Conservation (phyloP, 768 basidiomycete species). For the Lactarius psammicola region DNA sequence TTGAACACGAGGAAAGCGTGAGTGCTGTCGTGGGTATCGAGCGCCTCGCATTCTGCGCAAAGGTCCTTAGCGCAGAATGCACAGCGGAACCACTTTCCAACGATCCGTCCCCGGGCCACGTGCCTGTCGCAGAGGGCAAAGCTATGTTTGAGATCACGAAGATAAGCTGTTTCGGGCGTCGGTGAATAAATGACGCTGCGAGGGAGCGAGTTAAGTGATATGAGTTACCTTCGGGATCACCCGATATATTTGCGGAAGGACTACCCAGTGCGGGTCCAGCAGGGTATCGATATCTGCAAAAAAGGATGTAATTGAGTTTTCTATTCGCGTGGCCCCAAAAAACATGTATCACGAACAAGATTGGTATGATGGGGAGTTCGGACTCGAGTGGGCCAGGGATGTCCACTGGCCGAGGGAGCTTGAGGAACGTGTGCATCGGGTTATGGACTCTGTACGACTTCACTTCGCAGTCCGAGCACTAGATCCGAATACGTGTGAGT, state of each 20-base stretch:
- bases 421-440: conserved; percentile 85
- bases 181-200: not conserved
- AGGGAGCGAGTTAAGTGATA: conserved; percentile 12
- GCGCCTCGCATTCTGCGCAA: conserved; percentile 75
- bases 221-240: conserved; percentile 64
- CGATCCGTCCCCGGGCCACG: conserved; percentile 57
- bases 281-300: conserved; percentile 58
- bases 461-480: conserved; percentile 83
- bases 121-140: conserved; percentile 84
- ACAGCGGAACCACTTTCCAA: conserved; percentile 90
- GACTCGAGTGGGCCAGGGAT: conserved; percentile 47
- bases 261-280: conserved; percentile 47
- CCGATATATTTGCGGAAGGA: conserved; percentile 38
- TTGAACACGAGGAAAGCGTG: conserved; percentile 92
- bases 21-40: conserved; percentile 78
- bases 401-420: conserved; percentile 76
- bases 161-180: conserved; percentile 50
- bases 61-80: conserved; percentile 84
- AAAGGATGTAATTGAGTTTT: not conserved
- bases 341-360: conserved; percentile 48
- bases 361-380: conserved; percentile 58
- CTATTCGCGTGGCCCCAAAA: not conserved
- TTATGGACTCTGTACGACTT: conserved; percentile 82
- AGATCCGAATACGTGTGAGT: not conserved
- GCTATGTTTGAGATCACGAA: conserved; percentile 56